Evolutionary conservation across 2,329 filamentous ascomycete species (phyloP).

Genomic region (Cryphonectria naterciae): DNA sequence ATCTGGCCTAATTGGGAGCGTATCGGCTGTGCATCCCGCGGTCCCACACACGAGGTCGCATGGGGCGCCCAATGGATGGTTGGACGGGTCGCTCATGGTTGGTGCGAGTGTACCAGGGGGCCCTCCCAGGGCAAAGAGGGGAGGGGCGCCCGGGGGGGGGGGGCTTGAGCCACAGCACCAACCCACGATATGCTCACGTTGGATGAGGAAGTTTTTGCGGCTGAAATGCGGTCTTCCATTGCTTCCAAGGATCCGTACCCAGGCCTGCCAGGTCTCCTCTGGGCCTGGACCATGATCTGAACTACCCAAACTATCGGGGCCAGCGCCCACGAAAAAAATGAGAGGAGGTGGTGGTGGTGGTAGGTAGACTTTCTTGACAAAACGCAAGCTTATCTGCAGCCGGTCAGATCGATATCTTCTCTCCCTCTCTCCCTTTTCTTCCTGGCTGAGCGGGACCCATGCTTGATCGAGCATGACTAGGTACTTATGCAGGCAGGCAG

Average conservation of each 20-base stretch:
- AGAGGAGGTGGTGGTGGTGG: not conserved
- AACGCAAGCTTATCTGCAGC: not conserved
- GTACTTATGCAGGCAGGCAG: not conserved
- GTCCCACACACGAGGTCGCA: slow-evolving; percentile 19
- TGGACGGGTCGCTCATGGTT: slow-evolving; percentile 9
- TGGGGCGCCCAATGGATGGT: slow-evolving; percentile 15
- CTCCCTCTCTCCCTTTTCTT: not conserved
- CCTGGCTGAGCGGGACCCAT: not conserved
- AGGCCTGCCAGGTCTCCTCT: not conserved
- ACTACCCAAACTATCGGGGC: not conserved
- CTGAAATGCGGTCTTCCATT: slow-evolving; percentile 9
- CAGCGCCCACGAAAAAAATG: not conserved
- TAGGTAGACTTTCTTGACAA: not conserved
- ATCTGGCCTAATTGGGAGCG: slow-evolving; percentile 3
- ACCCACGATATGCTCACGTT: slow-evolving; percentile 6
- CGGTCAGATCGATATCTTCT: not conserved
- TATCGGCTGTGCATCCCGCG: slow-evolving; percentile 10
- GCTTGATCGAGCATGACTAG: not conserved
- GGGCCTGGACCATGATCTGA: not conserved
- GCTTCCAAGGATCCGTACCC: slow-evolving; percentile 6
- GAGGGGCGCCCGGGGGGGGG: too few relatives aligned
- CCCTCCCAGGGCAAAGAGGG: too few relatives aligned
- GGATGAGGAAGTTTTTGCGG: slow-evolving; percentile 11
- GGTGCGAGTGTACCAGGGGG: slow-evolving; percentile 9
- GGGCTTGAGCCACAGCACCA: slow-evolving; percentile 5